Percentiles rank a stretch among this genome's conserved stretches.
phyloP scores from a whole-genome alignment of 208 protist species.

The Herpetomonas samuelpessoai region DNA sequence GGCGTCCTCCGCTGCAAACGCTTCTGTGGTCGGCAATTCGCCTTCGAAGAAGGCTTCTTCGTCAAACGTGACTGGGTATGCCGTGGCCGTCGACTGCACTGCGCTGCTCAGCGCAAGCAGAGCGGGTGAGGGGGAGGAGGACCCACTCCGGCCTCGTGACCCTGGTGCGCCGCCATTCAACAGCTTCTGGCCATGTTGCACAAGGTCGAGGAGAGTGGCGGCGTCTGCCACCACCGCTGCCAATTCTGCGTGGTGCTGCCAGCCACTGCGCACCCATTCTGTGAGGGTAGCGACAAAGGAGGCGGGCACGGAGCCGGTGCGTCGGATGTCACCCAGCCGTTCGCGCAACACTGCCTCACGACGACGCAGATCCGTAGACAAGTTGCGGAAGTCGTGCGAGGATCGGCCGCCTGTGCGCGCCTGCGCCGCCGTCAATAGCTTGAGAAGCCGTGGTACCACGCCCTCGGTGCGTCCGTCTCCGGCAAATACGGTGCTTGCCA shows the following conservation, averaged over 20 bases:
- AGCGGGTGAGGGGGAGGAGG: no score
- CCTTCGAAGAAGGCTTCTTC: not conserved
- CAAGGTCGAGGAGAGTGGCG: no score
- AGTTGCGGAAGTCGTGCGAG: conserved; percentile 40
- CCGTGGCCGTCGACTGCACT: no score
- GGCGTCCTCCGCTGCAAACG: no score
- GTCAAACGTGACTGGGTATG: not conserved
- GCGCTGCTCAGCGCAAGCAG: no score
- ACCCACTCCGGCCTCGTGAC: no score
- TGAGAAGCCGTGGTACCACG: conserved; percentile 24
- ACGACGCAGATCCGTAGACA: conserved; percentile 34
- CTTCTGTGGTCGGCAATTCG: no score
- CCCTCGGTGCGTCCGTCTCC: conserved; percentile 12
- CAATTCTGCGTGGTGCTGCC: conserved; percentile 39
- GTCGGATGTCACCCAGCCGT: conserved; percentile 8
- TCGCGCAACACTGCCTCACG: conserved; percentile 29
- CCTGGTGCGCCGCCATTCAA: no score
- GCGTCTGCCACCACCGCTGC: conserved; percentile 14
- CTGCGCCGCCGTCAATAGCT: conserved; percentile 40
- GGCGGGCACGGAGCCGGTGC: conserved; percentile 13
- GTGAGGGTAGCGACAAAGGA: conserved; percentile 17
- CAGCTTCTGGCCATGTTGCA: no score
- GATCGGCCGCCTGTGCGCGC: conserved; percentile 25
- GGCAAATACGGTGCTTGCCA: conserved; percentile 32
- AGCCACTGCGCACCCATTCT: conserved; percentile 30